Conservation (phyloP, 2,329 filamentous ascomycete genomes). For the Nannizzia gypsea region DNA sequence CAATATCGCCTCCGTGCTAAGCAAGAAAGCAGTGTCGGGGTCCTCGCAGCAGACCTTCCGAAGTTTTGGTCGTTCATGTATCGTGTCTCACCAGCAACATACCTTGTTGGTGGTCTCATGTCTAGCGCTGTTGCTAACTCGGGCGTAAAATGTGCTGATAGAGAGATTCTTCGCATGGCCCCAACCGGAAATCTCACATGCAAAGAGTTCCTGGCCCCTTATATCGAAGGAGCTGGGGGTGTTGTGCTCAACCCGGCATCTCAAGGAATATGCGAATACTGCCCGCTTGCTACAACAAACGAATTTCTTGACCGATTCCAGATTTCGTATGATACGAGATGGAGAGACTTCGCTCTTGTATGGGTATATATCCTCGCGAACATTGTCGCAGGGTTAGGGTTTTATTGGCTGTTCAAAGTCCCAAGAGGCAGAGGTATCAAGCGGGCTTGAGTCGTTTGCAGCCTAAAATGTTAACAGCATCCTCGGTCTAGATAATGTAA, state of each 20-base stretch:
- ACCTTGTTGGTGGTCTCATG: conserved; percentile 36
- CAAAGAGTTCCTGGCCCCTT: conserved; percentile 35
- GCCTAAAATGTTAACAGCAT: too few species aligned
- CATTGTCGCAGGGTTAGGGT: conserved; percentile 43
- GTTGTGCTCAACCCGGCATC: conserved; percentile 35
- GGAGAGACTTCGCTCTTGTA: conserved; percentile 59
- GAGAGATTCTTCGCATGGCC: conserved; percentile 24
- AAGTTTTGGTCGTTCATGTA: conserved; percentile 73
- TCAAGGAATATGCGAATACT: conserved; percentile 40
- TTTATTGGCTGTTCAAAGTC: conserved; percentile 54
- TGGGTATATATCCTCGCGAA: conserved; percentile 58
- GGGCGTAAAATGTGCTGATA: conserved; percentile 22
- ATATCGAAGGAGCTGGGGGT: conserved; percentile 29
- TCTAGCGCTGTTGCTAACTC: conserved; percentile 24
- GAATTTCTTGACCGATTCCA: conserved; percentile 34
- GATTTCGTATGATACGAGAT: conserved; percentile 38
- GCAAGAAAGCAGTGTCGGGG: conserved; percentile 25
- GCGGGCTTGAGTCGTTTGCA: background rate
- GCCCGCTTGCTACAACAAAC: conserved; percentile 37
- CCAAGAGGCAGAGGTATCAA: conserved; percentile 22
- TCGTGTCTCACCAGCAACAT: conserved; percentile 53
- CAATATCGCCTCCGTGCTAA: background rate
- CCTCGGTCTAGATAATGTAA: too few species aligned
- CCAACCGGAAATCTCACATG: conserved; percentile 54
- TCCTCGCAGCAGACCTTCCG: conserved; percentile 46